Percentiles rank a stretch among this genome's conserved stretches.
Conservation (phyloP, 768 basidiomycete species). For the Mycena capillaripes region DNA sequence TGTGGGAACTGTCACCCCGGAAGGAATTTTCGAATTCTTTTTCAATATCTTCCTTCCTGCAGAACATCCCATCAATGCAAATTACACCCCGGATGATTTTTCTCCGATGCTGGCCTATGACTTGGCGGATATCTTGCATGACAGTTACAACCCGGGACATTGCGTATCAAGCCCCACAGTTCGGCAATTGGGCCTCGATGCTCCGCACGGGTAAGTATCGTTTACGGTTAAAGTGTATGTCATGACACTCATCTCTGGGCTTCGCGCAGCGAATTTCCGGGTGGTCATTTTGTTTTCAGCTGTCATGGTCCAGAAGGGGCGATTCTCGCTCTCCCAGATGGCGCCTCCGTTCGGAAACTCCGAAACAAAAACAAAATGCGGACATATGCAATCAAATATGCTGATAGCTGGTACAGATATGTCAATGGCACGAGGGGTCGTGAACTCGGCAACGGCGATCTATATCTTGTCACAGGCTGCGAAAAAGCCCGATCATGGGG, state of each 20-base stretch:
- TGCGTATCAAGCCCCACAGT: neutral
- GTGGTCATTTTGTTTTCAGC: neutral
- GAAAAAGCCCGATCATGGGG: constrained; percentile 36
- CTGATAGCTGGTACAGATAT: constrained; percentile 34
- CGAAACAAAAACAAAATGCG: constrained; percentile 10
- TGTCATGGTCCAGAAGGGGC: neutral
- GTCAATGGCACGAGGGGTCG: constrained; percentile 16
- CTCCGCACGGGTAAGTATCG: neutral
- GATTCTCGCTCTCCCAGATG: constrained; percentile 31
- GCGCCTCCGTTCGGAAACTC: constrained; percentile 20
- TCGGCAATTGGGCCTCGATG: neutral
- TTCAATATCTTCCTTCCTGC: constrained; percentile 46
- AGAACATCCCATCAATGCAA: constrained; percentile 22
- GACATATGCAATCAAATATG: constrained; percentile 31
- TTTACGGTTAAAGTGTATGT: neutral
- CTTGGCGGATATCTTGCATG: neutral
- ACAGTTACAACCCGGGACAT: neutral
- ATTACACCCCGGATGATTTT: constrained; percentile 44
- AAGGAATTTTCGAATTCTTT: constrained; percentile 47
- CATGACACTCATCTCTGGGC: no score
- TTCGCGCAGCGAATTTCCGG: constrained; percentile 4
- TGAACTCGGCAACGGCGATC: constrained; percentile 19
- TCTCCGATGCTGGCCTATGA: constrained; percentile 1
- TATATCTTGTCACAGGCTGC: constrained; percentile 39
- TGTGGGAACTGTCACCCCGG: neutral